Base-by-base conservation (phyloP, 371 early-diverging fungal genomes). In the Rhizopus stolonifer region DNA sequence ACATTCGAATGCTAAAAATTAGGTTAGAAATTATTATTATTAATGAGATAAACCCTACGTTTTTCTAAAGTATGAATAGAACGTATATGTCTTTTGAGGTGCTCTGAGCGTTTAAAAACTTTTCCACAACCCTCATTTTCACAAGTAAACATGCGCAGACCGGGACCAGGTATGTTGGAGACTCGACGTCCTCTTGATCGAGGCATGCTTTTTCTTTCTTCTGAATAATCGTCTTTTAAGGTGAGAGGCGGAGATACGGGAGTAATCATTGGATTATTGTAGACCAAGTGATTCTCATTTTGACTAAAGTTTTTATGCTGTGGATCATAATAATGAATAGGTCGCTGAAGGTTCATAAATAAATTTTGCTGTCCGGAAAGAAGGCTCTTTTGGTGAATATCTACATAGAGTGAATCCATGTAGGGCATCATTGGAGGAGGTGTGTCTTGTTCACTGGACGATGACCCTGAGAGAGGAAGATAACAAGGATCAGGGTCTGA, bases 81-180 rank as follows among this genome's bases (percentile, higher is more conserved):
- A 38, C 83, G 73, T 25, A 83, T 70, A 42, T 86, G 86, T 40
- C 86, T 71, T 44, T 84, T 83, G 13, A 86, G 61, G 56, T 86
- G 86, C 47, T 86, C 86, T 5, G 83, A 80, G 15, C 86, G 56
- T 50, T 86, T 86, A 43, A 86, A 86, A n/a, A 81, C 70, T 55
- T 79, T 77, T 42, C 80, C 78, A 48, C 86, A 86, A 8, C 76
- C 81, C 18, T 70, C 70, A 31, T 67, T 61, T 32, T 61, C 71
- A 56, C 86, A 86, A 19, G 70, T 68, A 54, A 76, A 76, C 70
- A 72, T 72, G 29, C 81, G 80, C 22, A 68, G 45, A 48, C 70
- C 68, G 15, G 49, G 49, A 25, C 56, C 58, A 17, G 76, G 69
- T 23, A 74, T 62, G 51, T 64, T 77, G 17, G 82, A 80, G 23